A percentile compares a stretch with the other conserved stretches of the same genome.
Evolutionary conservation across 1,139 yeast genomes (phyloP).

Genomic region (Suhomyces terraborum): DNA sequence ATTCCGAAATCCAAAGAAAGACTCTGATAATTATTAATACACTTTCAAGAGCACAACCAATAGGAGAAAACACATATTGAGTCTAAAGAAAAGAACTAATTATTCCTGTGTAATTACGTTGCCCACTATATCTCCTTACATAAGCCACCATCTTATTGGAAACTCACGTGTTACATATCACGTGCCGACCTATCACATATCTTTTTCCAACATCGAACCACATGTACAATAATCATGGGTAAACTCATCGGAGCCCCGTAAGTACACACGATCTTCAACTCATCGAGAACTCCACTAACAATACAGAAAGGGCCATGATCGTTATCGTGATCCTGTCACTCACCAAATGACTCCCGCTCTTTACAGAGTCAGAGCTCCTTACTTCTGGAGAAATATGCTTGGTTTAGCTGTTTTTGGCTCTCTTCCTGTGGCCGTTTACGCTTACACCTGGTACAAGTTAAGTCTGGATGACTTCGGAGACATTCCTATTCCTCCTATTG

Average conservation of each 20-base stretch:
- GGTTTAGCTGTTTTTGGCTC: constrained; percentile 60
- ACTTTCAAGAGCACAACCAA: no score
- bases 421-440: constrained; percentile 68
- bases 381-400: constrained; percentile 71
- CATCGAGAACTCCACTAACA: constrained; percentile 17
- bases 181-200: constrained; percentile 1
- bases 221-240: constrained; percentile 26
- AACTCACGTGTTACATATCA: no score
- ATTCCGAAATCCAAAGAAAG: no score
- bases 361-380: constrained; percentile 85
- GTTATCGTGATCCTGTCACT: constrained; percentile 74
- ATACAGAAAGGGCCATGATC: constrained; percentile 31
- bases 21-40: no score
- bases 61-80: no score
- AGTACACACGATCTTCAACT: constrained; percentile 18
- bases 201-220: constrained; percentile 6
- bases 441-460: constrained; percentile 71
- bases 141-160: no score
- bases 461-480: constrained; percentile 84
- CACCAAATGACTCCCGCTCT: constrained; percentile 94
- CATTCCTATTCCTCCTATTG: constrained; percentile 90
- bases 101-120: no score
- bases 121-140: no score
- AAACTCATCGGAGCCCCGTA: constrained; percentile 43
- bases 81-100: no score